Evolutionary conservation across 139 green algal species (phyloP), one percentile per base, ranked within the genome.

Genomic region (Trebouxia sp.): DNA sequence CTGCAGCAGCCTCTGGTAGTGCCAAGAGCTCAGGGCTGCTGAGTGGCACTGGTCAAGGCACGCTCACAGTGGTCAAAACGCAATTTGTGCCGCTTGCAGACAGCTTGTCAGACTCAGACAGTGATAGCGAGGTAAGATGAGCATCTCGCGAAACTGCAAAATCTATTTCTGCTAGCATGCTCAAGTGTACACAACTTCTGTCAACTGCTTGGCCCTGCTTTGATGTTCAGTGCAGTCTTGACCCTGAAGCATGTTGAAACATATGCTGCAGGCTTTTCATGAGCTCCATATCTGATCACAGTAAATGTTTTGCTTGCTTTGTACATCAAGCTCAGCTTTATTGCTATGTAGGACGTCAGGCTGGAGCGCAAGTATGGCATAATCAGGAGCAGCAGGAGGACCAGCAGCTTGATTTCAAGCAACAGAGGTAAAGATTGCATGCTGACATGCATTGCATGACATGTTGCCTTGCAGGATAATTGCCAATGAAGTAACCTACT

Each of bases 331-430:
- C n/a, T n/a, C n/a, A n/a, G n/a, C n/a, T n/a, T n/a, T n/a, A n/a
- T n/a, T n/a, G n/a, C n/a, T n/a, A n/a, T 77, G 69, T 41, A 77
- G 69, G 69, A 77, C 55, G 26, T 38, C n/a, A 39, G 69, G 41
- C 69, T 77, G 41, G 69, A 77, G 37, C 69, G 39, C n/a, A 77
- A 77, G 69, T 77, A 77, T 55, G 69, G 69, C 41, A 77, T 77
- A 39, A 77, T 77, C n/a, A 37, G 24, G 22, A 41, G 69, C 11
- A 30, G 26, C 24, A 77, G 69, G 26, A 32, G 41, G 8, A 53
- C 53, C 12, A 30, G 14, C 12, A 45, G 62, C 35, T 12, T 72
- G 11, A 22, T 14, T 30, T 32, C 35, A 32, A 72, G 62, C 37
- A 32, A 72, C 15, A 72, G 62, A 72, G 69, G 69, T 53, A 55